Evolutionary conservation across 1,284 basidiomycete species (phyloP), one percentile per base, ranked within the genome.

Genomic region (Pseudozyma flocculosa): DNA sequence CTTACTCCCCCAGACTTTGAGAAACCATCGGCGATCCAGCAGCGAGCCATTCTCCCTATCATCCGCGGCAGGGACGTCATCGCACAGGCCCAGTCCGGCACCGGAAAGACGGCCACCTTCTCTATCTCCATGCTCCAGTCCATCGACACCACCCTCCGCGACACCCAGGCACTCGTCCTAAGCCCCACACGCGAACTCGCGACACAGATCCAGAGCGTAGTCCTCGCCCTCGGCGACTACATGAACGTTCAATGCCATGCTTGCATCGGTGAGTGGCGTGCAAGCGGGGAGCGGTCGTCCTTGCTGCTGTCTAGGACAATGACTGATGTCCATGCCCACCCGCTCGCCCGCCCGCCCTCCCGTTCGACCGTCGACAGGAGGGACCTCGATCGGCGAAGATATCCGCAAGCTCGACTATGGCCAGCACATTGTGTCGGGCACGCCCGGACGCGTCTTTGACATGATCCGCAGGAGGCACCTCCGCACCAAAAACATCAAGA

Each of bases 181-280:
- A 94, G 92, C 24, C 75, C 21, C 89, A 78, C 94, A 17, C 63
- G 75, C 40, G 75, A 77, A 39, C 45, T 77, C 26, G 75, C 75
- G 10, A 93, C 92, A 17, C 95, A 98, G 82, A 97, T 96, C 71
- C 94, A 98, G 81, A 92, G 89, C n/a, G 94, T 98, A 61, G 87
- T 98, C 13, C 86, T 98, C 46, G 95, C 95, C 8, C 82, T 98
- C 18, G 94, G 95, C 40, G 95, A 97, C 82, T 96, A 97, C 79
- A 93, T 97, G 91, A 97, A 96, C 78, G 91, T 98, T 21, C 92
- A 96, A 72, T 97, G 94, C 80, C 94, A 98, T 78, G 95, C 95
- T 34, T 98, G 94, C 81, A 96, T 98, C 74, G 94, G 94, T 46
- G 45, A 46, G 32, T 37, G 7, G 15, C 18, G 10, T 19, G 17